Evolutionary conservation across 2,329 filamentous ascomycete genomes (phyloP).

Genomic region (Claviceps pazoutovae): DNA sequence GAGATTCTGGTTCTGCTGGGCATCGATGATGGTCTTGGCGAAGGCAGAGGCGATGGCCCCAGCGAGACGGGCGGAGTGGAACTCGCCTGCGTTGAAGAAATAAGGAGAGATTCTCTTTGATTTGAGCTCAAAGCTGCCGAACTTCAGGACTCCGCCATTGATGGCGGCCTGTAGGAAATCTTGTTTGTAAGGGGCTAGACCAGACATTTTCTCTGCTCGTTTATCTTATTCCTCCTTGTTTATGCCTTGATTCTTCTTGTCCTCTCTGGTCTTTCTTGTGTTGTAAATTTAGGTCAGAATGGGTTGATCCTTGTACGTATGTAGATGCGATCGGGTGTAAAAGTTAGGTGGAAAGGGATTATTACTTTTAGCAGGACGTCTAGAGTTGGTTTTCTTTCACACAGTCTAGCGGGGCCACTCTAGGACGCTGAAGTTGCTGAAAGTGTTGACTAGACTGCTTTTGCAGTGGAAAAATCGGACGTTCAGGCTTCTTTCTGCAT

Average conservation of each 20-base stretch:
- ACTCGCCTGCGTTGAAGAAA: constrained; percentile 93
- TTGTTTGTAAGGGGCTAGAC: constrained; percentile 52
- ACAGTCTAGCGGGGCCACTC: too few species aligned
- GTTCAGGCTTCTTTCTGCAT: too few species aligned
- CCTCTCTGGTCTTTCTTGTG: too few species aligned
- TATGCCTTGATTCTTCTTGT: neutral
- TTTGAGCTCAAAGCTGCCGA: constrained; percentile 80
- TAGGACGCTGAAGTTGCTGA: too few species aligned
- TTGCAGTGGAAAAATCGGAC: too few species aligned
- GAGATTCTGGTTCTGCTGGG: constrained; percentile 27
- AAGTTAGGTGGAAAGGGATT: too few species aligned
- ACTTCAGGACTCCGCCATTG: constrained; percentile 56
- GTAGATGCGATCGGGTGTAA: too few species aligned
- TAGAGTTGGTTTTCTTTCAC: too few species aligned
- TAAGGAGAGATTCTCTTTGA: constrained; percentile 85
- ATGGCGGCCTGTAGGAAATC: constrained; percentile 59
- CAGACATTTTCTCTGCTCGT: constrained; percentile 5
- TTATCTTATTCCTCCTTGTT: neutral
- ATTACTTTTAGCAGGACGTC: too few species aligned
- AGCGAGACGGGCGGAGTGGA: constrained; percentile 69
- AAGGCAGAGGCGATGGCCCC: constrained; percentile 69
- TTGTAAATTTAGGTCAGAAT: too few species aligned
- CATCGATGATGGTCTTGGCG: constrained; percentile 48
- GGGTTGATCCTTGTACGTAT: too few species aligned
- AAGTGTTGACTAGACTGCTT: too few species aligned